A percentile compares a stretch with the other conserved stretches of the same genome.
Conservation (phyloP, 2,329 filamentous ascomycete genomes). For the Aspergillus sp. region DNA sequence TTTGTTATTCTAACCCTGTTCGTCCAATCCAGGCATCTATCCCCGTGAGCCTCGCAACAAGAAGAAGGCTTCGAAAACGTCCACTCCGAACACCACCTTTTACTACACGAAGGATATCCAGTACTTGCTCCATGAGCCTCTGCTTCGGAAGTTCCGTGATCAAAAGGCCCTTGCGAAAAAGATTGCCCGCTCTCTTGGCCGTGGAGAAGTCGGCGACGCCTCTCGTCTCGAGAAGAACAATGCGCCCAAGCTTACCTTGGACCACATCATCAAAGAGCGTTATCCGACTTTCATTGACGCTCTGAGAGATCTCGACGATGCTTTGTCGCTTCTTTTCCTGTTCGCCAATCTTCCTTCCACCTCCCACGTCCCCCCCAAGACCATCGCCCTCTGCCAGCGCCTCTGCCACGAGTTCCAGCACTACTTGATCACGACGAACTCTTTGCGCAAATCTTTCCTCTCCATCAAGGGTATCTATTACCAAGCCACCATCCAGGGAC, state of each 20-base stretch:
- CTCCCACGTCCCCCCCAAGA: constrained; percentile 85
- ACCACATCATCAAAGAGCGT: constrained; percentile 96
- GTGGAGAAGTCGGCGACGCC: constrained; percentile 87
- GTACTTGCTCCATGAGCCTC: constrained; percentile 93
- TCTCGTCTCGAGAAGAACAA: constrained; percentile 86
- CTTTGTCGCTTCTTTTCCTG: constrained; percentile 92
- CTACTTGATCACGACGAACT: constrained; percentile 90
- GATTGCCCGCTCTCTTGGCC: constrained; percentile 86
- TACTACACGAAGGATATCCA: constrained; percentile 94
- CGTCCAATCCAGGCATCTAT: constrained; percentile 67
- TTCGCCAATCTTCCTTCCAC: constrained; percentile 96
- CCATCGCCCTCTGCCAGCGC: constrained; percentile 90
- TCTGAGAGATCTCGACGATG: constrained; percentile 91
- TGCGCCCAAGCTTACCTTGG: constrained; percentile 84
- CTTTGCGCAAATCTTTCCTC: constrained; percentile 90
- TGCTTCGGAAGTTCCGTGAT: constrained; percentile 91
- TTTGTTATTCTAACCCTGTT: constrained; percentile 3
- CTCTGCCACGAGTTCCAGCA: constrained; percentile 95
- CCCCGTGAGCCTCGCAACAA: constrained; percentile 94
- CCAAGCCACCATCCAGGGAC: constrained; percentile 93
- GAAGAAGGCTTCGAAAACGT: constrained; percentile 92
- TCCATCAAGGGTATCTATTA: constrained; percentile 99
- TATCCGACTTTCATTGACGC: constrained; percentile 97
- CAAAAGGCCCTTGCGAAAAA: constrained; percentile 98
- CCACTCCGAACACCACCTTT: constrained; percentile 89